A percentile compares a stretch with the other conserved stretches of the same genome.
Evolutionary conservation across 2,329 filamentous ascomycete genomes (phyloP).

Genomic region (Diatrype stigma): DNA sequence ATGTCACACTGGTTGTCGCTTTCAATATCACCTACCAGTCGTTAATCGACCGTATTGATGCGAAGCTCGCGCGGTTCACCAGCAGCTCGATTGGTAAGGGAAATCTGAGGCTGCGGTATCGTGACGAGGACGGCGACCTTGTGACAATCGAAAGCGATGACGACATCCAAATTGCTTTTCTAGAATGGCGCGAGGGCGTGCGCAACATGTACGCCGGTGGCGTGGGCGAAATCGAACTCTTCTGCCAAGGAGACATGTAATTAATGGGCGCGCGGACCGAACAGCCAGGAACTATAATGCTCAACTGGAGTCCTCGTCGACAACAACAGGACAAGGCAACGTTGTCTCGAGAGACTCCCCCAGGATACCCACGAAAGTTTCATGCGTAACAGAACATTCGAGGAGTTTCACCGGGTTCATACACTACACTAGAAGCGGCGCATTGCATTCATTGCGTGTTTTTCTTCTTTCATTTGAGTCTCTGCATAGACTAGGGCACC

Average conservation of each 20-base stretch:
- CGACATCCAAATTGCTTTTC: conserved; percentile 92
- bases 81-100: conserved; percentile 78
- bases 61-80: conserved; percentile 85
- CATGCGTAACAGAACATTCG: neutral
- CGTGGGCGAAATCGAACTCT: conserved; percentile 86
- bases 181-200: conserved; percentile 80
- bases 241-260: conserved; percentile 57
- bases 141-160: conserved; percentile 94
- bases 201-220: conserved; percentile 57
- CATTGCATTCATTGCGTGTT: neutral
- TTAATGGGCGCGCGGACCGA: conserved; percentile 2
- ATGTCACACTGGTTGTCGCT: conserved; percentile 91
- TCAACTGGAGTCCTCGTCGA: too few relatives aligned
- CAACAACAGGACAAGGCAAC: too few relatives aligned
- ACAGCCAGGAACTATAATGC: too few relatives aligned
- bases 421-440: neutral
- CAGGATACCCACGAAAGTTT: too few relatives aligned
- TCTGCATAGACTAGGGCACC: conserved; percentile 13
- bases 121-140: conserved; percentile 87
- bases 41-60: conserved; percentile 91
- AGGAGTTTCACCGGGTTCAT: neutral
- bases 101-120: conserved; percentile 81
- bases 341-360: too few relatives aligned
- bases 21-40: conserved; percentile 95
- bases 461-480: neutral